phyloP scores from a whole-genome alignment of 371 early-diverging fungal genomes.

The Rhizopus sp. region DNA sequence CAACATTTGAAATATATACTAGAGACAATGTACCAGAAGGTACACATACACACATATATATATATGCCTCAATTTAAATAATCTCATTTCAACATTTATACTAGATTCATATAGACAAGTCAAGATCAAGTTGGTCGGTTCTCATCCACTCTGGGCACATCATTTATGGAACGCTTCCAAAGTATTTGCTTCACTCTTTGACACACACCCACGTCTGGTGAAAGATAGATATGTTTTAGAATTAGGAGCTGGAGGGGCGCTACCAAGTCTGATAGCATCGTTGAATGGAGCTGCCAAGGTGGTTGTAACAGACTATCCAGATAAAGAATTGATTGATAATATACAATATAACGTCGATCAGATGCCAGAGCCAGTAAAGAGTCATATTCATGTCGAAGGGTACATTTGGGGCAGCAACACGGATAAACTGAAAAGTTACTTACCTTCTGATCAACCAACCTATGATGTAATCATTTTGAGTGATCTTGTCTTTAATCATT shows the following conservation, averaged over 20 bases:
- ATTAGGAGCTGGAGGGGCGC: conserved; percentile 89
- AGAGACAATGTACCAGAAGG: conserved; percentile 24
- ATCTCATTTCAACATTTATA: background rate
- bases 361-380: conserved; percentile 26
- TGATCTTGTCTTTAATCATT: conserved; percentile 92
- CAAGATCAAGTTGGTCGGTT: conserved; percentile 69
- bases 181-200: conserved; percentile 78
- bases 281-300: conserved; percentile 76
- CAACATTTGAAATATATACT: conserved; percentile 54
- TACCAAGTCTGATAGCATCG: conserved; percentile 82
- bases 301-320: conserved; percentile 91
- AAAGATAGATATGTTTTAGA: conserved; percentile 76
- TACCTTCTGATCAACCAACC: conserved; percentile 31
- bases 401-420: conserved; percentile 87
- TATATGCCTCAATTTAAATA: too few species aligned
- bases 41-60: background rate
- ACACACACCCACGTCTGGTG: conserved; percentile 60
- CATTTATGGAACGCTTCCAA: conserved; percentile 92
- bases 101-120: conserved; percentile 25
- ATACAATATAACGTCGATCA: conserved; percentile 69
- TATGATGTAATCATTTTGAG: conserved; percentile 87
- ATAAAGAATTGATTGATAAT: conserved; percentile 76
- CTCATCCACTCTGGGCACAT: conserved; percentile 90
- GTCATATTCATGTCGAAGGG: conserved; percentile 44
- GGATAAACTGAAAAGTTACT: conserved; percentile 39